Conservation (phyloP, 352 stramenopile species). For the Phytophthora citrophthora region DNA sequence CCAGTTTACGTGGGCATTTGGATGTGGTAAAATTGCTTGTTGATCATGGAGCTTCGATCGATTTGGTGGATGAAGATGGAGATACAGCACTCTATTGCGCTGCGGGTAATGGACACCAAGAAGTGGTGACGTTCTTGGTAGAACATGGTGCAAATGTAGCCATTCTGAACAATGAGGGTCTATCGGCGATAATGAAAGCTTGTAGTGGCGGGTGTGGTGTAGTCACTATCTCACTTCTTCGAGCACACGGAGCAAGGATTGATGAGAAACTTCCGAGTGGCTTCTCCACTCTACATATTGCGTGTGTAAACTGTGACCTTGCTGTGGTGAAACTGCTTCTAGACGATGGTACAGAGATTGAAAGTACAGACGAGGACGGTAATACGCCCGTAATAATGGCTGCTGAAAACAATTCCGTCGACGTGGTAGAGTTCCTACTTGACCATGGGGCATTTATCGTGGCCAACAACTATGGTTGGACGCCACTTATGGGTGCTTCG, state of each 20-base stretch:
- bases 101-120: not conserved
- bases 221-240: conserved; percentile 1
- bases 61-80: not conserved
- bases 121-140: not conserved
- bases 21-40: not conserved
- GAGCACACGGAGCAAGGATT: conserved; percentile 3
- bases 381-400: conserved; percentile 4
- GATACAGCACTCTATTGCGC: not conserved
- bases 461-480: not conserved
- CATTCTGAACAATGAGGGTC: not conserved
- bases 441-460: not conserved
- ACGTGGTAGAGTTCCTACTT: not conserved
- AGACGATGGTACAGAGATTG: not conserved
- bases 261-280: conserved; percentile 5
- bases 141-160: not conserved
- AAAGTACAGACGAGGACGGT: not conserved
- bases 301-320: conserved; percentile 1
- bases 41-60: not conserved
- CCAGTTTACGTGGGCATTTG: not conserved
- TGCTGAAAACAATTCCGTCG: not conserved
- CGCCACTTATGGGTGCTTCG: not conserved
- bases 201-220: conserved; percentile 1
- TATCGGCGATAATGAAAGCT: conserved; percentile 4
- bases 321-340: conserved; percentile 1
- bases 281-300: conserved; percentile 8